Percentiles rank a stretch among this genome's conserved stretches.
Conservation (phyloP, 2,329 filamentous ascomycete genomes). For the Fusarium floridanum region DNA sequence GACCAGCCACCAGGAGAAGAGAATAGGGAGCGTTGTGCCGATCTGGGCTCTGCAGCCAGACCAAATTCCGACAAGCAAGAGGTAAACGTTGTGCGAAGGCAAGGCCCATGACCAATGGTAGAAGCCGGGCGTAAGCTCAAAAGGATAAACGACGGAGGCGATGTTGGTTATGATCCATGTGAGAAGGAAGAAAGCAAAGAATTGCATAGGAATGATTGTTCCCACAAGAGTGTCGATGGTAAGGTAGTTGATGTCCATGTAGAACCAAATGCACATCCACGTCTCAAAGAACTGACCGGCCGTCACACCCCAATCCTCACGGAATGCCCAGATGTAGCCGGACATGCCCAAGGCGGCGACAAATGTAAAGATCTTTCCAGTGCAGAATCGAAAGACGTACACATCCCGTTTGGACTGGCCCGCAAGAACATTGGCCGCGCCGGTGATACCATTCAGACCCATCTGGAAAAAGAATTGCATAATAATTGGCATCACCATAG, state of each 20-base stretch:
- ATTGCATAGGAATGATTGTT: constrained; percentile 48
- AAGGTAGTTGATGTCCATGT: constrained; percentile 57
- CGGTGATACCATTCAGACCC: constrained; percentile 15
- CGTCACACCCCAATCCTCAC: constrained; percentile 55
- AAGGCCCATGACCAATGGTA: constrained; percentile 25
- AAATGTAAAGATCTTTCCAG: constrained; percentile 48
- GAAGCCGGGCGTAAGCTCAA: constrained; percentile 31
- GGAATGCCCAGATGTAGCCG: constrained; percentile 59
- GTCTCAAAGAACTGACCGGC: constrained; percentile 42
- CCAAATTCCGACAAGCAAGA: constrained; percentile 25
- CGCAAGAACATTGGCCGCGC: neutral
- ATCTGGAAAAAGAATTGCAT: constrained; percentile 44
- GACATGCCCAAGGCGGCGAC: constrained; percentile 53
- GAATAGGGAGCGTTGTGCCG: constrained; percentile 13
- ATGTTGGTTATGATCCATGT: constrained; percentile 50
- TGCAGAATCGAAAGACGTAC: constrained; percentile 34
- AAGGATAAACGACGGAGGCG: constrained; percentile 18
- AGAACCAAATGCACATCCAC: constrained; percentile 53
- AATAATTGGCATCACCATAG: constrained; percentile 51
- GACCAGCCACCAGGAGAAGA: constrained; percentile 30
- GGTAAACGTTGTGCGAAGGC: constrained; percentile 22
- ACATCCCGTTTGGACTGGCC: constrained; percentile 34
- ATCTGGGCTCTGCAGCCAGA: constrained; percentile 17
- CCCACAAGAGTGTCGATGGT: constrained; percentile 51
- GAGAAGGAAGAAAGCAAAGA: constrained; percentile 56